These are phyloP conservation scores for Pichia kluyveri DNA, from an alignment of 805 yeast species.

Conservation along the genomic window DNA sequence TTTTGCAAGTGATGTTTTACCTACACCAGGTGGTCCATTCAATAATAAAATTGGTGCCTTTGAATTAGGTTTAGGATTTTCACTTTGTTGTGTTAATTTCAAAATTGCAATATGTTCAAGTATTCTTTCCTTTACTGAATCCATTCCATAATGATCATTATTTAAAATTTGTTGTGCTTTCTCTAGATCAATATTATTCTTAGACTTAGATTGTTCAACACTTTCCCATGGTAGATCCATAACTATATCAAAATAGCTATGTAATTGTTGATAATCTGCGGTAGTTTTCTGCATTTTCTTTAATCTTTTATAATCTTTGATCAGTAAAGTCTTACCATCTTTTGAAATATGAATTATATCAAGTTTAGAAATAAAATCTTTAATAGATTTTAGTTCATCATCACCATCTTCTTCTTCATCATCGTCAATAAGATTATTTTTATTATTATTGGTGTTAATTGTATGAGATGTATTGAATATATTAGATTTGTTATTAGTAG, in stretches of 20 bases:
- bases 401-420: constrained; percentile 29
- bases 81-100: constrained; percentile 35
- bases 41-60: constrained; percentile 68
- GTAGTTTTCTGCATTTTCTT: constrained; percentile 46
- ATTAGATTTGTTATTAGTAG: not conserved
- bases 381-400: constrained; percentile 27
- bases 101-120: constrained; percentile 74
- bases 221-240: constrained; percentile 55
- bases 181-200: constrained; percentile 36
- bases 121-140: constrained; percentile 63
- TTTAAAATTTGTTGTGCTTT: constrained; percentile 52
- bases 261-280: constrained; percentile 54
- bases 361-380: constrained; percentile 25
- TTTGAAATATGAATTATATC: constrained; percentile 26
- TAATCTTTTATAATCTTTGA: constrained; percentile 47
- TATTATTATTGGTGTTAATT: not conserved
- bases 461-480: not conserved
- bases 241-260: constrained; percentile 56
- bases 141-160: constrained; percentile 71
- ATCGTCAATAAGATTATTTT: too few species aligned
- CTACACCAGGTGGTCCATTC: constrained; percentile 93
- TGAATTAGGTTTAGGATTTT: not conserved
- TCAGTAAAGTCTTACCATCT: constrained; percentile 33
- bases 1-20: constrained; percentile 80
- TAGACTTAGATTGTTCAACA: constrained; percentile 16